These are phyloP conservation scores for Marasmius fiardii DNA, from an alignment of 1,284 basidiomycete genomes.

Conservation along the genomic window DNA sequence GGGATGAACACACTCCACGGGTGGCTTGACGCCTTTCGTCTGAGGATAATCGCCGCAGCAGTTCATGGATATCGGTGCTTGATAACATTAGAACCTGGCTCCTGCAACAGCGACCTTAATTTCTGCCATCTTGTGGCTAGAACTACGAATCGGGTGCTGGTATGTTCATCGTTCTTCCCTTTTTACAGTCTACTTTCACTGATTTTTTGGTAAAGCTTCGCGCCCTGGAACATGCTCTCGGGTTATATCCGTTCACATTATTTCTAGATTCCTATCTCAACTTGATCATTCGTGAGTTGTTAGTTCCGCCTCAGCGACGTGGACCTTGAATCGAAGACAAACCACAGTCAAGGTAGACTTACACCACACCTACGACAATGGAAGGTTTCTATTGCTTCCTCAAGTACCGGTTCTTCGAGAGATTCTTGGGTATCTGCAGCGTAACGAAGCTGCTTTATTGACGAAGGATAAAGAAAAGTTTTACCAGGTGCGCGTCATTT, in stretches of 20 bases:
- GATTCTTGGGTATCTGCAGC: constrained; percentile 5
- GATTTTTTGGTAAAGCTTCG: background rate
- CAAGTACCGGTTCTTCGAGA: background rate
- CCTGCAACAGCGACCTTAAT: constrained; percentile 7
- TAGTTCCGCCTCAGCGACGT: background rate
- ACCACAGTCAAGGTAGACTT: constrained; percentile 9
- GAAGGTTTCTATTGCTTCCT: constrained; percentile 9
- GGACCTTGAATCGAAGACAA: background rate
- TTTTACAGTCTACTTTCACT: background rate
- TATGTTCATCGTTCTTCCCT: background rate
- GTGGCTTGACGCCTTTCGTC: constrained; percentile 4
- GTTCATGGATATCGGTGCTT: constrained; percentile 9
- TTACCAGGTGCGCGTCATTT: constrained; percentile 5
- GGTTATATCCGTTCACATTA: constrained; percentile 8
- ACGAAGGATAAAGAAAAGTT: constrained; percentile 10
- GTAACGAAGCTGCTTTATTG: background rate
- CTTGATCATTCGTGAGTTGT: constrained; percentile 7
- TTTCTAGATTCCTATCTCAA: constrained; percentile 8
- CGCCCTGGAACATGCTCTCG: constrained; percentile 7
- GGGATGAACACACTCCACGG: background rate
- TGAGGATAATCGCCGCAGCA: constrained; percentile 7
- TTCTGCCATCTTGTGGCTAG: constrained; percentile 11
- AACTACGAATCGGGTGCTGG: background rate
- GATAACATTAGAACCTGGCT: constrained; percentile 5
- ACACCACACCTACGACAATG: constrained; percentile 10